A percentile compares a stretch with the other conserved stretches of the same genome.
Evolutionary conservation across 352 stramenopile genomes (phyloP).

Genomic region (Hyaloperonospora arabidopsidis): DNA sequence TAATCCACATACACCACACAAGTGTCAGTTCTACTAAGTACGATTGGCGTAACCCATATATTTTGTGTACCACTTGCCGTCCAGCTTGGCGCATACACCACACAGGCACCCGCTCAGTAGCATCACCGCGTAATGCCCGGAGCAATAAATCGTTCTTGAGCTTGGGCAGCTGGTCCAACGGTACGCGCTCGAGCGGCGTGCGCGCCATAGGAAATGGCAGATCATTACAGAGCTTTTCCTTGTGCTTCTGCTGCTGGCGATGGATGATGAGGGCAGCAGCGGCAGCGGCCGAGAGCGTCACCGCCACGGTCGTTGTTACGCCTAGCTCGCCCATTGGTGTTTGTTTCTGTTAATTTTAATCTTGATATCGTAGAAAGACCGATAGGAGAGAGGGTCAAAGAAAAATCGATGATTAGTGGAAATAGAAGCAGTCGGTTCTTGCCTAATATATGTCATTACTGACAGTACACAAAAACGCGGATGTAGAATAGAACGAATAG

Average conservation of each 20-base stretch:
- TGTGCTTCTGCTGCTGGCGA: constrained; percentile 40
- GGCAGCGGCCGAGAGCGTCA: constrained; percentile 42
- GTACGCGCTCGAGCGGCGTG: constrained; percentile 63
- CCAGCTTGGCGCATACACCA: constrained; percentile 98
- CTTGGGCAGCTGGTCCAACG: constrained; percentile 62
- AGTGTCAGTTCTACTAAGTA: neutral
- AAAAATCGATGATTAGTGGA: too few species aligned
- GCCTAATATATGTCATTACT: neutral
- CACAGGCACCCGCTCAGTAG: constrained; percentile 87
- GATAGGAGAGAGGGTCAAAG: too few species aligned
- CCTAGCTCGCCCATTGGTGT: constrained; percentile 16
- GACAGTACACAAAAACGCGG: too few species aligned
- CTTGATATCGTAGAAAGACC: too few species aligned
- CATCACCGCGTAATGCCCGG: constrained; percentile 77
- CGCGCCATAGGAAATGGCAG: constrained; percentile 55
- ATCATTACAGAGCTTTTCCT: constrained; percentile 10
- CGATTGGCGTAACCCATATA: neutral
- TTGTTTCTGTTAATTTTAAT: too few species aligned
- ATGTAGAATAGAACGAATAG: too few species aligned
- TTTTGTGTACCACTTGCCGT: constrained; percentile 38
- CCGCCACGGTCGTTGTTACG: constrained; percentile 22
- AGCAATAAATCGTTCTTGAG: constrained; percentile 88
- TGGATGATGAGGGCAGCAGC: constrained; percentile 55
- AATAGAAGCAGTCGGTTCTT: too few species aligned
- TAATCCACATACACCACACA: neutral